Conservation (phyloP, 257 asterid genomes). For the Gynochthodes officinalis region DNA sequence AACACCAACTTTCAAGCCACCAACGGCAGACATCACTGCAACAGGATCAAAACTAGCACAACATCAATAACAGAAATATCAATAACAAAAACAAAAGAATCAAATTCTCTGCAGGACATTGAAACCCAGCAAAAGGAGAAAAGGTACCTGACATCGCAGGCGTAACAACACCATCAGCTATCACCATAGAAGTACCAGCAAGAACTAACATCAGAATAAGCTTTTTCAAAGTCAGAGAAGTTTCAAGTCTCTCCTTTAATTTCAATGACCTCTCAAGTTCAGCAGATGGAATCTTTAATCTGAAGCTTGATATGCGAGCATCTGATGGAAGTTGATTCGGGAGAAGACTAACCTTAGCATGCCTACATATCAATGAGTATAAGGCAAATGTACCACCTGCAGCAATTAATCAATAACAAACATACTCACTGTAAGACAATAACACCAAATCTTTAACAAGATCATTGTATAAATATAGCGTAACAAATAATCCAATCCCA, state of each 20-base stretch:
- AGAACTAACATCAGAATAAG: conserved; percentile 87
- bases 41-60: conserved; percentile 23
- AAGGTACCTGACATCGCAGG: conserved; percentile 97
- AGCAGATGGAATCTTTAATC: conserved; percentile 94
- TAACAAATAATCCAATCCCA: not conserved
- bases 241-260: conserved; percentile 89
- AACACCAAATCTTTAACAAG: conserved; percentile 16
- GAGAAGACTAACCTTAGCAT: conserved; percentile 95
- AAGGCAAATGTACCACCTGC: conserved; percentile 99
- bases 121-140: conserved; percentile 22
- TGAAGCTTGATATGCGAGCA: conserved; percentile 91
- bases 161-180: conserved; percentile 97
- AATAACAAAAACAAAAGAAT: conserved; percentile 17
- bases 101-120: conserved; percentile 20
- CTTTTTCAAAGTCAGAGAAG: conserved; percentile 80
- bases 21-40: conserved; percentile 97
- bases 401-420: conserved; percentile 30
- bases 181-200: conserved; percentile 99
- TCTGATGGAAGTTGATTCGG: conserved; percentile 93
- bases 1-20: conserved; percentile 89
- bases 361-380: conserved; percentile 96
- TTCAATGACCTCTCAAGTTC: conserved; percentile 97
- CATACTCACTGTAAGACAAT: conserved; percentile 18
- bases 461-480: not conserved
- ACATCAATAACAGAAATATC: conserved; percentile 20